Evolutionary conservation across 2,329 filamentous ascomycete species (phyloP), one percentile per base, ranked within the genome.

Genomic region (Aspergillus arachidicola): DNA sequence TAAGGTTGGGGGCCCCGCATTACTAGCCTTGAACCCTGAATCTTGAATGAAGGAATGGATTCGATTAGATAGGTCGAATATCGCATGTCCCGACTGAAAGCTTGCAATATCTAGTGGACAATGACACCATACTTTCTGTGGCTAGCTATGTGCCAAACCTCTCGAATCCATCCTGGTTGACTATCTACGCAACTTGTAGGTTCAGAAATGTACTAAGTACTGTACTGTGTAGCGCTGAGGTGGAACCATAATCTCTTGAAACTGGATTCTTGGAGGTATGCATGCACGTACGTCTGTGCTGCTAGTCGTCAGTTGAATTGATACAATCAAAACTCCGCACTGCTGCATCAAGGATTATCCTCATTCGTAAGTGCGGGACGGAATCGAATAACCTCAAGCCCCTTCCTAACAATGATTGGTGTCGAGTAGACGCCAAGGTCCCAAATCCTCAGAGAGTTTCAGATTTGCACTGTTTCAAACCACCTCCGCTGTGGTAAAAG

Each of bases 361-460:
- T 43, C 46, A n/a, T 23, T 21, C 14, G 32, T 32, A 59, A 26
- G 14, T 30, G 60, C 41, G 56, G 54, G 23, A 56, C 55, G 60
- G 54, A 36, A 32, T 48, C 38, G 36, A 36, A 60, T 41, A 63
- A 30, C 30, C 34, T 56, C 57, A 58, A 36, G 28, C 21, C 32
- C n/a, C 48, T 57, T 57, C 34, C 19, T n/a, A 14, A 48, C 28
- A 21, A 56, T 63, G 55, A 67, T 67, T 67, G 66, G 66, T 46
- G 55, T 56, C 54, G 14, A 16, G 16, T 66, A 38, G 19, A 26
- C 51, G 66, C 66, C 66, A 67, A 67, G 65, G 60, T 57, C 64
- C 50, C 56, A 58, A 57, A 64, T 53, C 53, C 59, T 56, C 32
- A 55, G 32, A 26, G 19, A 58, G 65, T 67, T 67, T 67, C 64